A percentile compares a stretch with the other conserved stretches of the same genome.
Evolutionary conservation across 1,284 basidiomycete genomes (phyloP).

Genomic region (Moniliophthora roreri): DNA sequence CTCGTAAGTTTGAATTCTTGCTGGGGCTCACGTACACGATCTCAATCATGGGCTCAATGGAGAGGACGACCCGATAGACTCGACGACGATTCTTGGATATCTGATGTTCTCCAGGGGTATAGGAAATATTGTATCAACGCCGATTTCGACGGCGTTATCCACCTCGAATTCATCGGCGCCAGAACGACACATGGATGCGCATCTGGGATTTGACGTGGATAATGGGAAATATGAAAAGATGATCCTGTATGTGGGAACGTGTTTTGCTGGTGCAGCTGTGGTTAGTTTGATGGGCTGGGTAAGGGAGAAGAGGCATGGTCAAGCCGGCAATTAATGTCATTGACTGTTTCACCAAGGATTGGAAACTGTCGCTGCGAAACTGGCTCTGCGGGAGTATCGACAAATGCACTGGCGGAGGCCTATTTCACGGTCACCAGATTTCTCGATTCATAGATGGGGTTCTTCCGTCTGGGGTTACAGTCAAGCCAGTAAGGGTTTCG

Average conservation of each 20-base stretch:
- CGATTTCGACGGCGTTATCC: constrained; percentile 7
- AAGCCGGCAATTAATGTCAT: too few relatives aligned
- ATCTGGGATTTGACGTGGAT: constrained; percentile 26
- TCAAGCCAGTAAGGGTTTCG: too few relatives aligned
- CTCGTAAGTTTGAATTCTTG: constrained; percentile 3
- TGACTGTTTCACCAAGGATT: too few relatives aligned
- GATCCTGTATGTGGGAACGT: constrained; percentile 29
- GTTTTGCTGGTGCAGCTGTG: constrained; percentile 29
- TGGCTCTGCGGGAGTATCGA: too few relatives aligned
- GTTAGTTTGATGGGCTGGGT: constrained; percentile 22
- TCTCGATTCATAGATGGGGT: too few relatives aligned
- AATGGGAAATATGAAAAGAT: constrained; percentile 26
- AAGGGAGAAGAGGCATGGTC: background rate
- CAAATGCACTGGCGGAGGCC: too few relatives aligned
- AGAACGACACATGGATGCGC: background rate
- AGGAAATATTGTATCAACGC: constrained; percentile 12
- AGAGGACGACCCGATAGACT: constrained; percentile 3
- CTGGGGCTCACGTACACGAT: background rate
- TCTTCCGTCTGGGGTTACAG: too few relatives aligned
- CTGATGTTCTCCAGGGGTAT: constrained; percentile 11
- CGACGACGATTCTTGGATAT: constrained; percentile 8
- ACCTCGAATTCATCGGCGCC: background rate
- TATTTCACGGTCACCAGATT: too few relatives aligned
- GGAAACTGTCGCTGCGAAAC: too few relatives aligned
- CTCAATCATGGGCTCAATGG: background rate